Evolutionary conservation across 306 rosid species (phyloP).

Genomic region (Acacia confusa): DNA sequence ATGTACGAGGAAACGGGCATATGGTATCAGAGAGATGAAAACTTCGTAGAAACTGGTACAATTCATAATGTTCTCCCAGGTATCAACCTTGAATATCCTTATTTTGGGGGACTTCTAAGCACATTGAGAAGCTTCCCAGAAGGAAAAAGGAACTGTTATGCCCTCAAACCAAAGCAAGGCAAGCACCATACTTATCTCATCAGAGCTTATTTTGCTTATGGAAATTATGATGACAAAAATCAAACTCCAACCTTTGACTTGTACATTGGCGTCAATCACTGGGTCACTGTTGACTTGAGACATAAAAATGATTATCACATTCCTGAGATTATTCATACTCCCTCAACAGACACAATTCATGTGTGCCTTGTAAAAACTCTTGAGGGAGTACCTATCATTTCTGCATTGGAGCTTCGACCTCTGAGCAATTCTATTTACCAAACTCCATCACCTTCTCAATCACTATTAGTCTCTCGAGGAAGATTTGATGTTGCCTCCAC

Average conservation of each 20-base stretch:
- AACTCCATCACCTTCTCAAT: not conserved
- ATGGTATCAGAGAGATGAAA: not conserved
- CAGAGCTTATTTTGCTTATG: not conserved
- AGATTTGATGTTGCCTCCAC: conserved; percentile 32
- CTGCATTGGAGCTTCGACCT: conserved; percentile 43
- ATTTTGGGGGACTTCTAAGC: not conserved
- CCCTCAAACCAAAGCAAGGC: not conserved
- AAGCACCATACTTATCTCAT: not conserved
- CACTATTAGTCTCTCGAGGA: not conserved
- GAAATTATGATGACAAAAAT: conserved; percentile 42
- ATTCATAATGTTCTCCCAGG: not conserved
- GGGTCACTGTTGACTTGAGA: conserved; percentile 22
- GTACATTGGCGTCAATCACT: conserved; percentile 44
- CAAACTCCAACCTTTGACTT: conserved; percentile 34
- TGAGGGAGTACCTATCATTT: conserved; percentile 8
- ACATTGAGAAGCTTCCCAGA: not conserved
- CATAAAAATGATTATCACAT: too few relatives aligned
- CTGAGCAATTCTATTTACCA: conserved; percentile 14
- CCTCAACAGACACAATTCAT: conserved; percentile 19
- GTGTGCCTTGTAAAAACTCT: conserved; percentile 41
- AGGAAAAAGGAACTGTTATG: not conserved
- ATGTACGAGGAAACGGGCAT: not conserved
- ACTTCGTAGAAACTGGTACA: not conserved
- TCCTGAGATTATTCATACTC: conserved; percentile 31
- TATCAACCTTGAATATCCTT: not conserved